Percentiles rank a stretch among this genome's conserved stretches.
These are phyloP conservation scores for Cetradonia linearis DNA, from an alignment of 495 filamentous ascomycete species.

Conservation along the genomic window DNA sequence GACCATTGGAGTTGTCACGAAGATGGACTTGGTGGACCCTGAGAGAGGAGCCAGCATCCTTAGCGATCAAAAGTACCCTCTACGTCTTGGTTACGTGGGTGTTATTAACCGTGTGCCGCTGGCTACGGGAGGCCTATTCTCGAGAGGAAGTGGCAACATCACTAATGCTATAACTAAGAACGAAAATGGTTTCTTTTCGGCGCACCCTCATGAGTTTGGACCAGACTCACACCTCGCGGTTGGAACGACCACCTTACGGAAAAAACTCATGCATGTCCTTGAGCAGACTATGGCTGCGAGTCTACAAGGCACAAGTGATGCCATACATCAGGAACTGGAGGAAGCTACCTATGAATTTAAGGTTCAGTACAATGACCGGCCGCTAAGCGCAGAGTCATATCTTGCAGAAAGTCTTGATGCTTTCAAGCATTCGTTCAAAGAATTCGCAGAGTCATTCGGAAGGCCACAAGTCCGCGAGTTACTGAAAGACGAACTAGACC, in stretches of 20 bases:
- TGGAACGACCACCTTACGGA: constrained; percentile 75
- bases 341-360: constrained; percentile 99
- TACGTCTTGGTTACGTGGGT: constrained; percentile 93
- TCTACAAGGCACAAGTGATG: constrained; percentile 75
- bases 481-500: constrained; percentile 85
- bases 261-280: constrained; percentile 93
- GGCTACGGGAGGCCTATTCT: constrained; percentile 64
- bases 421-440: constrained; percentile 97
- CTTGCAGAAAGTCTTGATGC: constrained; percentile 86
- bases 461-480: constrained; percentile 79
- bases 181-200: constrained; percentile 77
- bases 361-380: constrained; percentile 96
- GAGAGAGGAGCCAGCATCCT: constrained; percentile 67
- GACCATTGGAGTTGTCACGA: constrained; percentile 96
- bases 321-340: constrained; percentile 89
- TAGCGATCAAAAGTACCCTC: constrained; percentile 81
- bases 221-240: constrained; percentile 58
- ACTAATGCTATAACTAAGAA: constrained; percentile 74
- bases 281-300: constrained; percentile 95
- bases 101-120: constrained; percentile 77
- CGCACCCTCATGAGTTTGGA: constrained; percentile 73
- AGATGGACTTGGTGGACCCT: constrained; percentile 96
- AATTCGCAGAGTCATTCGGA: constrained; percentile 81
- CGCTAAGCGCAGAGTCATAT: constrained; percentile 89
- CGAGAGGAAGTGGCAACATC: constrained; percentile 72